Evolutionary conservation across 1,284 basidiomycete genomes (phyloP), one percentile per base, ranked within the genome.

Genomic region (Lignosus rhinocerotis): DNA sequence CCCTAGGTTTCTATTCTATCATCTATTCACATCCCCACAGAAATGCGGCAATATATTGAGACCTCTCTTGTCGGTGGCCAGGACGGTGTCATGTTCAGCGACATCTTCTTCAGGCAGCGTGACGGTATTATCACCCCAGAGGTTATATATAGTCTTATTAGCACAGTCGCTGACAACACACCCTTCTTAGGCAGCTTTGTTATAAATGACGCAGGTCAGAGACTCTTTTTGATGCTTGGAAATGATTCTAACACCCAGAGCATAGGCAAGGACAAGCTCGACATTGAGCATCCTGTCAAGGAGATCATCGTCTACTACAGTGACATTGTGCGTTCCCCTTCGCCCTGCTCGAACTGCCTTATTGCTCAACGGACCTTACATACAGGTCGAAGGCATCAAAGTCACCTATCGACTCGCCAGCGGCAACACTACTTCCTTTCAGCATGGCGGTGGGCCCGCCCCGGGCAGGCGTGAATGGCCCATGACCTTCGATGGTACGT

Each of bases 31-130:
- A 11, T 12, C 17, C 21, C 6, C 48, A 39, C 34, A n/a, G 42
- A 14, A 4, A 58, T 61, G 56, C 45, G 51, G 25, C 50, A 33
- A 19, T 60, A 53, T 44, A 25, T 59, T 19, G 41, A 39, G 9
- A 60, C 60, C 21, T 54, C 60, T 38, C 39, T 60, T 31, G 54
- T 62, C 41, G 63, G 63, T n/a, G 63, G 60, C 42, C n/a, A 17
- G 17, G 48, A 51, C 19, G 56, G 56, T 33, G 14, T 33, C n/a
- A 30, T 49, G 14, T 62, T 60, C 51, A 45, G 50, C 38, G 61
- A 65, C 45, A 25, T 65, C 5, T 25, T 25, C 25, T 25, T 25
- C 25, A 25, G 25, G 25, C 25, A 25, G 25, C 25, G 25, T 25
- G 25, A 25, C 25, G 25, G 25, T 25, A 25, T 25, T 2, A 2